Evolutionary conservation across 2,329 filamentous ascomycete genomes (phyloP), one percentile per base, ranked within the genome.

Genomic region (Blumeriella jaapii): DNA sequence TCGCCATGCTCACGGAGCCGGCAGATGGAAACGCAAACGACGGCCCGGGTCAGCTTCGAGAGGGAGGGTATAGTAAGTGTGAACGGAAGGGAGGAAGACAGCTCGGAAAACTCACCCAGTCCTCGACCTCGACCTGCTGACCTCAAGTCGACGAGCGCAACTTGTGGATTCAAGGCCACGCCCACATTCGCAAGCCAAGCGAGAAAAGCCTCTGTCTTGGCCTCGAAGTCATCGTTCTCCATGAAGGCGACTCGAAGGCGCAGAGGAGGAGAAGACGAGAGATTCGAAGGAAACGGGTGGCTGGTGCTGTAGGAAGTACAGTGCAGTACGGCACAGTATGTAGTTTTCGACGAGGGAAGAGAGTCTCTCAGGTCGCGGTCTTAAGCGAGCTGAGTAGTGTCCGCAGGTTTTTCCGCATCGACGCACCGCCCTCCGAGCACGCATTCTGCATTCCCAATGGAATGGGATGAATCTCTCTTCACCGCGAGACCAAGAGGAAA

Each of bases 71-170:
- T n/a, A n/a, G n/a, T n/a, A n/a, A n/a, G n/a, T n/a, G n/a, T n/a
- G n/a, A n/a, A n/a, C n/a, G n/a, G n/a, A n/a, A n/a, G n/a, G n/a
- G 24, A 22, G 13, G 14, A 25, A 10, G 9, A 15, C 12, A 13
- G 34, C 24, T 9, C 14, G 14, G 7, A 10, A 8, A 10, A 24
- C 69, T 56, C 67, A 78, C 75, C 65, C 49, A 80, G 67, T 48
- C 74, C 76, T 61, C 75, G 62, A 38, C 76, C 75, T 50, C 69
- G 67, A 53, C 66, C 63, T 44, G 59, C 58, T 34, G 59, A 55
- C 51, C 74, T 63, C 38, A 79, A 55, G 58, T 80, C 74, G 31
- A 62, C 62, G 17, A 81, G 53, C 41, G 60, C 53, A 42, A 80
- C 69, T 47, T 76, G 77, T 22, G 63, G 55, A 46, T 62, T 78